phyloP scores from a whole-genome alignment of 805 yeast species.

The Candida qinlingensis region DNA sequence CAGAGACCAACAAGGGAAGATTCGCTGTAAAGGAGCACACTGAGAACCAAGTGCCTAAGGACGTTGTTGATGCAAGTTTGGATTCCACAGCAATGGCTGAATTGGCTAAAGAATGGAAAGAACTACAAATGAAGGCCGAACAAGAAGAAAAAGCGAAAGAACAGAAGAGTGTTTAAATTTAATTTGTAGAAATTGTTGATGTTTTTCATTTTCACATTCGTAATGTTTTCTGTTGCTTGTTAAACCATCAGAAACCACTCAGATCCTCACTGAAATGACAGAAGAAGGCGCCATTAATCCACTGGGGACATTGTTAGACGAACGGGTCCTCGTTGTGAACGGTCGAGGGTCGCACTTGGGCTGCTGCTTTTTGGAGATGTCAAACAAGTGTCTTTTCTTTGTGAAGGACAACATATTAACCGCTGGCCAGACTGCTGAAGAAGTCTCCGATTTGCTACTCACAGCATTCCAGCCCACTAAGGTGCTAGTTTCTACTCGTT shows the following conservation, averaged over 20 bases:
- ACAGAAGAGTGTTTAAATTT: background rate
- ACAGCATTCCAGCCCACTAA: background rate
- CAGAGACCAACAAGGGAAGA: slow-evolving; percentile 63
- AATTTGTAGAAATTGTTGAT: background rate
- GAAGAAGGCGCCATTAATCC: background rate
- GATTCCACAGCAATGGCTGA: slow-evolving; percentile 68
- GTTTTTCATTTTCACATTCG: background rate
- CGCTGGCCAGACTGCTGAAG: background rate
- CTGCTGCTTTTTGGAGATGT: background rate
- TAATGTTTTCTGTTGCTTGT: too few species aligned
- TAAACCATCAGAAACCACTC: background rate
- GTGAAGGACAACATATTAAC: background rate
- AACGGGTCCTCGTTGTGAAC: background rate
- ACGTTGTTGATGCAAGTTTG: slow-evolving; percentile 77
- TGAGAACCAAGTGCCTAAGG: slow-evolving; percentile 88
- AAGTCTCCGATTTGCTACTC: background rate
- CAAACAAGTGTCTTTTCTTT: background rate
- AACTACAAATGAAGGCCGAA: slow-evolving; percentile 28
- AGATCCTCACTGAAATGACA: background rate
- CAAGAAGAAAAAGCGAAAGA: slow-evolving; percentile 3
- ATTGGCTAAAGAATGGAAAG: slow-evolving; percentile 56
- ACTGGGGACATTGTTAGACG: background rate
- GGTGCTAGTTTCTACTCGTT: background rate
- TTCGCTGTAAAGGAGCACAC: slow-evolving; percentile 80
- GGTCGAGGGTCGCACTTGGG: background rate